phyloP scores from a whole-genome alignment of 345 rosid species.

The Zanthoxylum bungeanum region DNA sequence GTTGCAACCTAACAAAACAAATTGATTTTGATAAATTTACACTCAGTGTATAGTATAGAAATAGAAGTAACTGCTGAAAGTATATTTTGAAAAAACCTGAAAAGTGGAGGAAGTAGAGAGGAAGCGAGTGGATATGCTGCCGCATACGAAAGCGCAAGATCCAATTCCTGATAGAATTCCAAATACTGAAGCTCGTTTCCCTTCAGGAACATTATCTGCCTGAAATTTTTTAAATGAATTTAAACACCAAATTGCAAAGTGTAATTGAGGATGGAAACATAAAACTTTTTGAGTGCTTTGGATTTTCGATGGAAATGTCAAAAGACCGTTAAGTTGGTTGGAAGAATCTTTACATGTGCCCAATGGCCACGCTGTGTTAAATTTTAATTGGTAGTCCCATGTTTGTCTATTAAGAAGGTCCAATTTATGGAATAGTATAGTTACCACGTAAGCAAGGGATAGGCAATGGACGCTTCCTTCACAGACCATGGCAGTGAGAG shows the following conservation, averaged over 20 bases:
- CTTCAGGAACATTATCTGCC: constrained; percentile 77
- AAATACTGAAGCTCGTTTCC: constrained; percentile 59
- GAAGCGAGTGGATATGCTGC: constrained; percentile 71
- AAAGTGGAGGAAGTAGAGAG: constrained; percentile 73
- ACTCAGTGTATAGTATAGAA: too few species aligned
- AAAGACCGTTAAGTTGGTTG: background rate
- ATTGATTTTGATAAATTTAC: background rate
- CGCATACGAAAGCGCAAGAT: constrained; percentile 77
- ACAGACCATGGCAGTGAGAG: constrained; percentile 64
- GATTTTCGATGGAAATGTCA: constrained; percentile 10
- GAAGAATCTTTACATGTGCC: background rate
- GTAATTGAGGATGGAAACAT: too few species aligned
- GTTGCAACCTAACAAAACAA: constrained; percentile 46
- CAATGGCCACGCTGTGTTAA: background rate
- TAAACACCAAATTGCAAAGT: background rate
- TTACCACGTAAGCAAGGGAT: constrained; percentile 87
- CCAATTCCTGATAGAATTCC: constrained; percentile 75
- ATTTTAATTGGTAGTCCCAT: background rate
- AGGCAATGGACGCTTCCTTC: constrained; percentile 88
- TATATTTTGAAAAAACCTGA: constrained; percentile 49
- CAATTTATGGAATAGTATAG: background rate
- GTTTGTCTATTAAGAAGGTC: rapidly evolving
- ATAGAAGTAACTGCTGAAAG: too few species aligned
- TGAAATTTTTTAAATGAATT: constrained; percentile 13
- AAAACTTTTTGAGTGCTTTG: too few species aligned